These are phyloP conservation scores for Danielozyma ontarioensis DNA, from an alignment of 805 yeast genomes.

Conservation along the genomic window DNA sequence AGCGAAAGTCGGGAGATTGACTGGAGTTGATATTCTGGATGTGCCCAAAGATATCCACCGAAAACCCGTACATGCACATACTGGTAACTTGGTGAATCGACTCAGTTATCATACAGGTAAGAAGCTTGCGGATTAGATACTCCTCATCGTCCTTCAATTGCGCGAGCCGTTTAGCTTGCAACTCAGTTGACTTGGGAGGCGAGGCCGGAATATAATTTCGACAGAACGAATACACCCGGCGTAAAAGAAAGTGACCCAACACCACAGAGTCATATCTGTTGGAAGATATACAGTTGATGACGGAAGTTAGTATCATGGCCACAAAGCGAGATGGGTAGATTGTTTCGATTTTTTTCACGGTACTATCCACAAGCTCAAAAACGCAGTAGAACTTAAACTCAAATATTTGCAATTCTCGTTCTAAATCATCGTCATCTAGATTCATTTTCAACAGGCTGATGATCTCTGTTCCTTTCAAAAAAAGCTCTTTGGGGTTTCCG, in stretches of 20 bases:
- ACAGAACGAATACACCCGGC: conserved; percentile 59
- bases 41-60: conserved; percentile 18
- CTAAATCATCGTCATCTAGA: conserved; percentile 4
- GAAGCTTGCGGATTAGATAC: conserved; percentile 56
- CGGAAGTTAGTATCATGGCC: conserved; percentile 58
- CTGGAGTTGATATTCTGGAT: conserved; percentile 12
- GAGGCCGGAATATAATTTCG: conserved; percentile 44
- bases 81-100: conserved; percentile 34
- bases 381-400: conserved; percentile 60
- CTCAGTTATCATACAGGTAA: conserved; percentile 59
- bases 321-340: conserved; percentile 76
- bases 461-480: conserved; percentile 66
- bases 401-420: conserved; percentile 23
- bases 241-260: conserved; percentile 37
- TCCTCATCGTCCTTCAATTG: conserved; percentile 49
- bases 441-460: conserved; percentile 34
- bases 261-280: conserved; percentile 17
- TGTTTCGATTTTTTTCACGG: conserved; percentile 59
- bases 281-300: conserved; percentile 45
- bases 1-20: conserved; percentile 14
- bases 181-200: conserved; percentile 40
- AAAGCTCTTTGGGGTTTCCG: conserved; percentile 80
- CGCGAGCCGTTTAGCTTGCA: conserved; percentile 33
- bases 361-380: conserved; percentile 57
- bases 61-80: conserved; percentile 12